phyloP scores from a whole-genome alignment of 2,329 filamentous ascomycete genomes.

The Amesomyces nigricolor region DNA sequence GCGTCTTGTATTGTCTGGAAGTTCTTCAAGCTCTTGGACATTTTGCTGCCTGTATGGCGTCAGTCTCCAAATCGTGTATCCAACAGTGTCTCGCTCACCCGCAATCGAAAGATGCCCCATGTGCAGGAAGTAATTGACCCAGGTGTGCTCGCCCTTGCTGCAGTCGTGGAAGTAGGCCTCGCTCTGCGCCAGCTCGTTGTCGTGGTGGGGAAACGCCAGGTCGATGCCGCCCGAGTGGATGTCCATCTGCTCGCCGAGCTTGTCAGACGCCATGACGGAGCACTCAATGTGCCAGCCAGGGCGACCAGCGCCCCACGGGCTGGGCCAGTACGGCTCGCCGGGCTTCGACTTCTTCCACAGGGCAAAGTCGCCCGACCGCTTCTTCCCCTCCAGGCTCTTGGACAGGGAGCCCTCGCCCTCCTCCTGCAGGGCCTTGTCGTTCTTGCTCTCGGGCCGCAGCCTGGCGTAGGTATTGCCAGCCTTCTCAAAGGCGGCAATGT shows the following conservation, averaged over 20 bases:
- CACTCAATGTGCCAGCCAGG: constrained; percentile 98
- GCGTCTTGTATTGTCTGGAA: constrained; percentile 91
- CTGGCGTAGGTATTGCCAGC: constrained; percentile 80
- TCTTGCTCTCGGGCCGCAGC: constrained; percentile 77
- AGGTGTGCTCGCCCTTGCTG: constrained; percentile 29
- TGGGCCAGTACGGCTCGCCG: constrained; percentile 86
- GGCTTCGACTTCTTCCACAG: constrained; percentile 86
- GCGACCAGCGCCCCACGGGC: constrained; percentile 78
- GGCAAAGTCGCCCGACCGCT: constrained; percentile 76
- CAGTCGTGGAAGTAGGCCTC: constrained; percentile 63
- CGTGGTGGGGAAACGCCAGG: constrained; percentile 84
- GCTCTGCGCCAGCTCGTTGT: constrained; percentile 86
- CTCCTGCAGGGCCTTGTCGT: constrained; percentile 74
- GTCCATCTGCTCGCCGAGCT: constrained; percentile 80
- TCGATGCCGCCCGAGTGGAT: constrained; percentile 92
- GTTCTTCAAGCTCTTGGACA: constrained; percentile 95
- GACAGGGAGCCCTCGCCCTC: constrained; percentile 84
- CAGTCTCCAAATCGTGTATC: background rate
- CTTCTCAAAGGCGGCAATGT: constrained; percentile 79
- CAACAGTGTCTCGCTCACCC: background rate
- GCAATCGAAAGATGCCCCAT: constrained; percentile 85
- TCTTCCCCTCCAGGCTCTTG: constrained; percentile 59
- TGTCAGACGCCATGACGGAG: constrained; percentile 87
- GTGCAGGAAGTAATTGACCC: constrained; percentile 95
- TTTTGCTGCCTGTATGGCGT: constrained; percentile 63